These are phyloP conservation scores for Ogataea populi-albae DNA, from an alignment of 805 yeast species.

Conservation along the genomic window DNA sequence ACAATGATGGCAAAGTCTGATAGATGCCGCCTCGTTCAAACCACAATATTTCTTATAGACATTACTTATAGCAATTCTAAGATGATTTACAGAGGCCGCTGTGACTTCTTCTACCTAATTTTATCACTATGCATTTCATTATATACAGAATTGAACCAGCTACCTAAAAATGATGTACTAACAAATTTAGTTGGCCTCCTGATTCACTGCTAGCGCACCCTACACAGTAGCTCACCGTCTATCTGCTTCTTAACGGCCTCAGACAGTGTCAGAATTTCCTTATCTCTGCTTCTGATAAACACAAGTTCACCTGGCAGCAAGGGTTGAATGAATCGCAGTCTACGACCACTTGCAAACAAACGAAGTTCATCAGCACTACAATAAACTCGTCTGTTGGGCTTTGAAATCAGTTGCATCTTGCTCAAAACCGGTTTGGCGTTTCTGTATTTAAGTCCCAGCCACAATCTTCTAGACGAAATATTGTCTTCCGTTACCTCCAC, in stretches of 20 bases:
- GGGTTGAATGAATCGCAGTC: slow-evolving; percentile 73
- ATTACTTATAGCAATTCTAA: too few relatives aligned
- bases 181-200: too few relatives aligned
- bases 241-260: slow-evolving; percentile 78
- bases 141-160: too few relatives aligned
- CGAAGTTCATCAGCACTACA: slow-evolving; percentile 63
- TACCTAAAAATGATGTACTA: too few relatives aligned
- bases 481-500: slow-evolving; percentile 84
- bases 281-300: slow-evolving; percentile 53
- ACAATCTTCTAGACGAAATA: slow-evolving; percentile 77
- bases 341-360: slow-evolving; percentile 71
- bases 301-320: slow-evolving; percentile 87
- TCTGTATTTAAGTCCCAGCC: slow-evolving; percentile 90
- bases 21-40: too few relatives aligned
- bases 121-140: too few relatives aligned
- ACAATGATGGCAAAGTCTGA: too few relatives aligned
- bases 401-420: slow-evolving; percentile 69
- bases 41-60: too few relatives aligned
- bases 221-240: slow-evolving; percentile 78
- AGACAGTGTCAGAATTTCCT: slow-evolving; percentile 65
- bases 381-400: slow-evolving; percentile 76
- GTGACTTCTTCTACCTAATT: too few relatives aligned
- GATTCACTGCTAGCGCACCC: slow-evolving; percentile 45
- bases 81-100: too few relatives aligned
- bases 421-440: slow-evolving; percentile 74